phyloP scores from a whole-genome alignment of 495 filamentous ascomycete genomes.

The Trichocladium antarcticum region DNA sequence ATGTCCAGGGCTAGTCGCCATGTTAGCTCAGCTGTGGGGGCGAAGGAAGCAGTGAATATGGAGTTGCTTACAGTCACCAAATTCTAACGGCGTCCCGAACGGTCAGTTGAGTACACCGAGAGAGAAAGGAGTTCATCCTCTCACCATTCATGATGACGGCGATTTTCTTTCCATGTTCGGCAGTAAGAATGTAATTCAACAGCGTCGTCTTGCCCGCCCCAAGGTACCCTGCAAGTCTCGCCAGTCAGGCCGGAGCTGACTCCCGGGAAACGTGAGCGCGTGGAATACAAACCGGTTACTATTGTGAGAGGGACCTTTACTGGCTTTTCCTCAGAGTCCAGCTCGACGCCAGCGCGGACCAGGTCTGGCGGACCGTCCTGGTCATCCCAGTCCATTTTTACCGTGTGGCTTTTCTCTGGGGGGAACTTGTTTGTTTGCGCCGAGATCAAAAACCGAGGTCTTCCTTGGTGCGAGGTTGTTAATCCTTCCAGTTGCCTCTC shows the following conservation, averaged over 20 bases:
- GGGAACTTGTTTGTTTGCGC: background rate
- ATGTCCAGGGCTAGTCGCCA: slow-evolving; percentile 54
- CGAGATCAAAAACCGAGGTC: background rate
- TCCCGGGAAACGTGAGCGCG: background rate
- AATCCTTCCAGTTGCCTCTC: background rate
- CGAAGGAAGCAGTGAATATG: background rate
- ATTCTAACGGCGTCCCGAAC: slow-evolving; percentile 45
- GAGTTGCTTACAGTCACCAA: slow-evolving; percentile 69
- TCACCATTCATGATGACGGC: slow-evolving; percentile 92
- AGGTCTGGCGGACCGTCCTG: slow-evolving; percentile 68
- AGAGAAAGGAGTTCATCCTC: background rate
- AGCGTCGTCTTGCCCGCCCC: slow-evolving; percentile 93
- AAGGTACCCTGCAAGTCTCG: slow-evolving; percentile 51
- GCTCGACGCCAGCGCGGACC: slow-evolving; percentile 41
- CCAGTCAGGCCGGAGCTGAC: slow-evolving; percentile 1
- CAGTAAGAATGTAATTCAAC: slow-evolving; percentile 87
- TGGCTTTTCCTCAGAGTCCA: slow-evolving; percentile 36
- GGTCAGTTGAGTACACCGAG: background rate
- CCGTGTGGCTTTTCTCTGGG: background rate
- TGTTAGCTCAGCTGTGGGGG: slow-evolving; percentile 16
- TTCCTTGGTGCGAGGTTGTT: too few relatives aligned
- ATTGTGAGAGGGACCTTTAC: slow-evolving; percentile 87
- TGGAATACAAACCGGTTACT: slow-evolving; percentile 56
- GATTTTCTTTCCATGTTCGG: slow-evolving; percentile 91
- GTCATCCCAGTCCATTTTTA: slow-evolving; percentile 44